Evolutionary conservation across 345 rosid species (phyloP), one percentile per base, ranked within the genome.

Genomic region (Alliaria petiolata): DNA sequence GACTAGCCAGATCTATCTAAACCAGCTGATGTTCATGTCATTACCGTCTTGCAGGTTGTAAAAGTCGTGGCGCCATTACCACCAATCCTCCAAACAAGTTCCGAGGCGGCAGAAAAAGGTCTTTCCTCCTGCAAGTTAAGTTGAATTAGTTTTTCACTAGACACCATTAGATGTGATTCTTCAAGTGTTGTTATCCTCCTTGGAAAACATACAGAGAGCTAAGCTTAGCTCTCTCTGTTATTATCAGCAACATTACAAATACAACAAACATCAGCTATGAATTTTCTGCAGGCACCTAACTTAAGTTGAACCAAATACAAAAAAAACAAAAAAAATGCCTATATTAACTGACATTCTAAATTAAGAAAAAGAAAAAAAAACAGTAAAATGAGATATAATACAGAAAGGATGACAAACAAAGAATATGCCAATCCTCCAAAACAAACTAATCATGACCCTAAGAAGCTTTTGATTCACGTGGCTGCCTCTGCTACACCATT

Each of bases 41-140:
- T 33, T 53, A 51, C 31, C 54, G 2, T 44, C 25, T 13, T 67
- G 70, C 83, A 90, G 95, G 83, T 75, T 13, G 58, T 85, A 26
- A 76, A 70, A 50, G 65, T 90, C 45, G 72, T 70, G n/a, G 96
- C 95, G 1, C 85, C 89, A 1, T 80, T 87, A 39, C 91, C 89
- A 42, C 33, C 85, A 7, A 38, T 70, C 51, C 90, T 92, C 42
- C 83, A 56, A 72, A 85, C 81, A 26, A 65, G 62, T 14, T 78
- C 67, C 30, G 84, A 89, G 66, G 38, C 82, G 30, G 28, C 44
- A 45, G 52, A 66, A 54, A 33, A 46, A 20, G 11, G 46, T 3
- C 3, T 38, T 19, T 55, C 72, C 58, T 57, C 70, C 55, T 28
- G 46, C 71, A 56, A 54, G 56, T 61, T 38, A 68, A 76, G 65